Conservation (phyloP, 106 monocot genomes). For the Platanthera zijinensis region DNA sequence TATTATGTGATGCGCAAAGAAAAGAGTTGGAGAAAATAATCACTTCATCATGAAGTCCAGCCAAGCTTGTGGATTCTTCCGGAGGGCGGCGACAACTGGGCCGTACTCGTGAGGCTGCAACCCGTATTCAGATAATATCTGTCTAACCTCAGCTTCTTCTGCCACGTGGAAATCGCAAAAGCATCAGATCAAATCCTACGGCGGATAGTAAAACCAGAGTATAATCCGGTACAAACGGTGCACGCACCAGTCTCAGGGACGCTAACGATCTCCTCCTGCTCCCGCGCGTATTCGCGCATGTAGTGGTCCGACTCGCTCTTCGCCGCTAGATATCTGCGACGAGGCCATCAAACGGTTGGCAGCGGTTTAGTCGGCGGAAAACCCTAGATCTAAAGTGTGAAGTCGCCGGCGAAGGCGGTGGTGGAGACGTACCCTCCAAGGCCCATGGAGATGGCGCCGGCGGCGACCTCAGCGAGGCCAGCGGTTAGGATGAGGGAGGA, state of each 20-base stretch:
- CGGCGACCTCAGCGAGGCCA: conserved; percentile 88
- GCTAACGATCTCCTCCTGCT: conserved; percentile 81
- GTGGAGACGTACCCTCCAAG: conserved; percentile 67
- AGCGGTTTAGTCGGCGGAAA: background rate
- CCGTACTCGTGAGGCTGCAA: conserved; percentile 67
- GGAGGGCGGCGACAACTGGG: conserved; percentile 62
- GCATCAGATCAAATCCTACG: conserved; percentile 6
- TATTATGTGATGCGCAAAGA: too few species aligned
- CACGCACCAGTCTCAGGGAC: conserved; percentile 69
- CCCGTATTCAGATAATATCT: conserved; percentile 66
- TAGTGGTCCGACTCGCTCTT: conserved; percentile 96
- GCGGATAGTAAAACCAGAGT: background rate
- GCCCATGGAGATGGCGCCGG: conserved; percentile 96
- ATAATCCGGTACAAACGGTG: background rate
- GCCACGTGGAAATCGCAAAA: background rate
- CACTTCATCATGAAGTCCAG: conserved; percentile 99
- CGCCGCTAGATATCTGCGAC: conserved; percentile 85
- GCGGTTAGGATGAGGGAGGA: conserved; percentile 86
- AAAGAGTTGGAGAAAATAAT: background rate
- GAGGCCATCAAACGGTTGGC: background rate
- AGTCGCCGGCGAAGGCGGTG: background rate
- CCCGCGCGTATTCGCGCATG: conserved; percentile 59
- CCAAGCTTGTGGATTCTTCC: conserved; percentile 86
- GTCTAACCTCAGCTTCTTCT: conserved; percentile 94
- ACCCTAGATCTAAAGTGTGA: background rate